A percentile compares a stretch with the other conserved stretches of the same genome.
Conservation (phyloP, 2,329 filamentous ascomycete genomes). For the Aspergillus sp. region DNA sequence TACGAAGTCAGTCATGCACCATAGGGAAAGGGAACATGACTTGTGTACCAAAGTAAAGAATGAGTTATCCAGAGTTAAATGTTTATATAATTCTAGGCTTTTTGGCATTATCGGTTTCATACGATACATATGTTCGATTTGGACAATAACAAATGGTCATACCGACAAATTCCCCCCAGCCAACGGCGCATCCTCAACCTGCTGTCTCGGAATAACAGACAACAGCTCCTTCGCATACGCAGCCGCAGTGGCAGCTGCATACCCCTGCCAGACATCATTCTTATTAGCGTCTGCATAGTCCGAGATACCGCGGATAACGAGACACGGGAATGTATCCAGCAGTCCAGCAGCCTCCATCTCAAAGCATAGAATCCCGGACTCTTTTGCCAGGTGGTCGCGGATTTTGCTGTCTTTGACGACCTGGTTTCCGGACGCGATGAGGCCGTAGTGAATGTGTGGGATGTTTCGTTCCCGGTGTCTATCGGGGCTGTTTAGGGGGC, state of each 20-base stretch:
- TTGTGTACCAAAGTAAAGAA: too few species aligned
- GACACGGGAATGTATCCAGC: not conserved
- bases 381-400: constrained; percentile 1
- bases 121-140: too few species aligned
- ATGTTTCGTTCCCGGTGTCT: not conserved
- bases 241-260: not conserved
- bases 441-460: constrained; percentile 2
- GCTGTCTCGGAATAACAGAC: too few species aligned
- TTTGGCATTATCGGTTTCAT: too few species aligned
- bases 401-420: constrained; percentile 7
- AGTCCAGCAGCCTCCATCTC: not conserved
- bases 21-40: too few species aligned
- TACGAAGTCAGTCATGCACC: too few species aligned
- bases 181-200: too few species aligned
- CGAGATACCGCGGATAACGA: not conserved
- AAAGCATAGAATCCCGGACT: not conserved
- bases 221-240: not conserved
- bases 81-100: too few species aligned
- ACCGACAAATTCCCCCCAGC: too few species aligned
- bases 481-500: not conserved
- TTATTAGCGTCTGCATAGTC: not conserved
- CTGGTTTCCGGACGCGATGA: constrained; percentile 9
- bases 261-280: not conserved
- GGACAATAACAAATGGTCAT: too few species aligned
- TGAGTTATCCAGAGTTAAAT: too few species aligned